Percentiles rank a stretch among this genome's conserved stretches.
These are phyloP conservation scores for Pleomassaria siparia DNA, from an alignment of 2,329 filamentous ascomycete genomes.

Conservation along the genomic window DNA sequence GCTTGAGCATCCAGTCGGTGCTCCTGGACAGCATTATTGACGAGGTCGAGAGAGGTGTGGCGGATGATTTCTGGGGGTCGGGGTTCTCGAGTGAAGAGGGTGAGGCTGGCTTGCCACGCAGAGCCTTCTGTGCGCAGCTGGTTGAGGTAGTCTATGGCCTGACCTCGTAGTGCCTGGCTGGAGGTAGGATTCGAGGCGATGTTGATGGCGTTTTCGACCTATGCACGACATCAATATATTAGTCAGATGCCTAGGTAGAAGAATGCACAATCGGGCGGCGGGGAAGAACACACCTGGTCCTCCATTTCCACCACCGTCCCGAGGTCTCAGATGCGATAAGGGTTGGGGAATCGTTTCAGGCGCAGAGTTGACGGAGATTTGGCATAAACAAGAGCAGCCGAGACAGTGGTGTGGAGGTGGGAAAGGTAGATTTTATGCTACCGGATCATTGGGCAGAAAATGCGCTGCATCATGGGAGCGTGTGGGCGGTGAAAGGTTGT, in stretches of 20 bases:
- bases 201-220: conserved; percentile 95
- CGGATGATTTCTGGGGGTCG: conserved; percentile 80
- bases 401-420: conserved; percentile 16
- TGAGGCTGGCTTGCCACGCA: conserved; percentile 87
- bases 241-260: conserved; percentile 5
- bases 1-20: conserved; percentile 73
- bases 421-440: conserved; percentile 30
- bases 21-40: conserved; percentile 87
- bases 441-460: conserved; percentile 35
- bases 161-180: conserved; percentile 70
- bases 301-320: conserved; percentile 42
- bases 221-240: conserved; percentile 3
- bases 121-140: conserved; percentile 79
- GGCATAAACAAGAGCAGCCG: conserved; percentile 22
- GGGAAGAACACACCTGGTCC: conserved; percentile 34
- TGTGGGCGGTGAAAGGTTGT: conserved; percentile 40
- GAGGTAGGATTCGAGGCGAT: conserved; percentile 85
- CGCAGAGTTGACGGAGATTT: conserved; percentile 12
- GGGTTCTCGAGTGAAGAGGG: conserved; percentile 79
- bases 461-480: conserved; percentile 37
- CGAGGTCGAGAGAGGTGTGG: conserved; percentile 84
- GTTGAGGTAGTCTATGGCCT: conserved; percentile 78
- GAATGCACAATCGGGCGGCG: not conserved
- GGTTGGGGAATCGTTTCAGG: conserved; percentile 18
- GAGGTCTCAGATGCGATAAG: conserved; percentile 22